Evolutionary conservation across 2,329 filamentous ascomycete genomes (phyloP).

Genomic region (Coleophoma eucalyptorum): DNA sequence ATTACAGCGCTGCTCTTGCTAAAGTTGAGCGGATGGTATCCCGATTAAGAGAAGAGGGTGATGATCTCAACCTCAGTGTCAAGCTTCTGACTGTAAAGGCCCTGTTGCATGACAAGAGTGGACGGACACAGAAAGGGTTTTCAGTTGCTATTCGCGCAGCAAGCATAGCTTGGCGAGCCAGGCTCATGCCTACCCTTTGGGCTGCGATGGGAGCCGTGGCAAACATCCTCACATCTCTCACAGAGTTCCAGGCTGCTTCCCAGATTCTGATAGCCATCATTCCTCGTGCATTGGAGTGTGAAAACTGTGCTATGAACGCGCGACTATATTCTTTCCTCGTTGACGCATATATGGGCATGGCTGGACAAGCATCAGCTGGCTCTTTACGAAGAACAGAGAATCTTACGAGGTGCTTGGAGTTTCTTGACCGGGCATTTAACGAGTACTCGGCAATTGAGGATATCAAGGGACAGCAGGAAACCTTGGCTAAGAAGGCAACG

Average conservation of each 20-base stretch:
- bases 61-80: conserved; percentile 58
- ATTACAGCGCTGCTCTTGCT: conserved; percentile 48
- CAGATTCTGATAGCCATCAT: conserved; percentile 57
- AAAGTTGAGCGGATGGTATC: conserved; percentile 48
- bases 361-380: conserved; percentile 37
- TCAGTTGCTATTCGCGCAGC: conserved; percentile 62
- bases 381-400: conserved; percentile 40
- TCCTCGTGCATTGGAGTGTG: conserved; percentile 59
- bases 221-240: conserved; percentile 53
- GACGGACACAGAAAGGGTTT: conserved; percentile 60
- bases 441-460: conserved; percentile 57
- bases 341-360: conserved; percentile 63
- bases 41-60: conserved; percentile 46
- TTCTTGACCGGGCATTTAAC: conserved; percentile 26
- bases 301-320: conserved; percentile 52
- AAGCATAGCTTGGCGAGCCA: conserved; percentile 55
- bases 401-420: conserved; percentile 34
- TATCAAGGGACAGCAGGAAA: conserved; percentile 55
- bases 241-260: conserved; percentile 53
- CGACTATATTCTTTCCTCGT: conserved; percentile 55
- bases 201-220: conserved; percentile 53
- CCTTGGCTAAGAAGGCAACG: conserved; percentile 63
- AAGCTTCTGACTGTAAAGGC: conserved; percentile 60
- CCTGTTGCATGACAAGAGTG: conserved; percentile 52
- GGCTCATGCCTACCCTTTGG: conserved; percentile 57